A percentile compares a stretch with the other conserved stretches of the same genome.
Conservation (phyloP, 306 rosid genomes). For the Malus orientalis region DNA sequence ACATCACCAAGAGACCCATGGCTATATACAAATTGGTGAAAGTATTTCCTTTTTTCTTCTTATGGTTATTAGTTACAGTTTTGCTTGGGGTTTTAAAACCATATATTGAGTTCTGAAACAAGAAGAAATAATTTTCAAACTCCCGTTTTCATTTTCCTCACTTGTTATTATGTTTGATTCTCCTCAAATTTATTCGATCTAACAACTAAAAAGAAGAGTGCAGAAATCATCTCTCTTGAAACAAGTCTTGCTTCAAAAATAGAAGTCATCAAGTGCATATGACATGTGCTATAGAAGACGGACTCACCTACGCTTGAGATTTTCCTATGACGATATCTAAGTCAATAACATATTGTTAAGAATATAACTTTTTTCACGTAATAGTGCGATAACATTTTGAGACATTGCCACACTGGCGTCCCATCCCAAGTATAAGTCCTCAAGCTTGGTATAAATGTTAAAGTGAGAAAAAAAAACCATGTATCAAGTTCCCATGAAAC, state of each 20-base stretch:
- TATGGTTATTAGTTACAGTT: neutral
- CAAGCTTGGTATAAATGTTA: neutral
- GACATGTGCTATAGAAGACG: too few relatives aligned
- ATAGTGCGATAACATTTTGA: too few relatives aligned
- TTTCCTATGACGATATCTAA: too few relatives aligned
- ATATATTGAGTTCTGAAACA: neutral
- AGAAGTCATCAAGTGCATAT: neutral
- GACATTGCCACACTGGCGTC: neutral
- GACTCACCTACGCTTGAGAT: neutral
- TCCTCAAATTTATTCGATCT: too few relatives aligned
- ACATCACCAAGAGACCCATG: neutral
- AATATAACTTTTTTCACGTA: too few relatives aligned
- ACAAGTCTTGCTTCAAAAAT: neutral
- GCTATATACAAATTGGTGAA: neutral
- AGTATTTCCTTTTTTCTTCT: neutral
- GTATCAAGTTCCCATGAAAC: slow-evolving; percentile 10
- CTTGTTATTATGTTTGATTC: too few relatives aligned
- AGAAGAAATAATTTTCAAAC: neutral
- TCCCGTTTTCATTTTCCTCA: too few relatives aligned
- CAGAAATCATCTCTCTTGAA: neutral
- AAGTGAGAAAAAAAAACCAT: neutral
- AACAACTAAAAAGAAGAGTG: neutral
- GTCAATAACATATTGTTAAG: neutral
- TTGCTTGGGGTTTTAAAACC: neutral
- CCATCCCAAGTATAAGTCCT: neutral